Evolutionary conservation across 306 rosid species (phyloP), one percentile per base, ranked within the genome.

Genomic region (Sicyos baderoa): DNA sequence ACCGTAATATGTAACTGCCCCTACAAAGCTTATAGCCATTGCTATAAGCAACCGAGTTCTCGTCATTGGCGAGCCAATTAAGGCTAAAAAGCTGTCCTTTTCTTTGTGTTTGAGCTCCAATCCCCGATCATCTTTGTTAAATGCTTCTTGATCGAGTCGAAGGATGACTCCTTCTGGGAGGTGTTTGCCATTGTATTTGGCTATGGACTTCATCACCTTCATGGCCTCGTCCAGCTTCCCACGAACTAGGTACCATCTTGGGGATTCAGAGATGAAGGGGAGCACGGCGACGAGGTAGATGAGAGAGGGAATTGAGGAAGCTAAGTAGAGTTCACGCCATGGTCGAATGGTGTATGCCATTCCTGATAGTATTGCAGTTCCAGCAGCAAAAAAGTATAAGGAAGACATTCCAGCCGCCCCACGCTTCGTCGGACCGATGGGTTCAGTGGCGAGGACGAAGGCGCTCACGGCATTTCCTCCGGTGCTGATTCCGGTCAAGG

Each of bases 211-310:
- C 97, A 89, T 87, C 77, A 91, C 75, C 2, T 68, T 84, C 60
- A 23, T 85, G 61, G 97, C 97, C 8, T 91, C 90, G 0, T 21
- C 50, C 4, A 76, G 51, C 75, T 77, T 79, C 0, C 95, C 96
- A 0, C 85, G 80, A 47, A 91, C 88, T 0, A 89, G 91, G 78
- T 82, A 91, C 97, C 97, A 91, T 59, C 97, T 81, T 0, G 97
- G 97, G 5, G 97, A 91, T 70, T 91, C 96, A 0, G 91, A 79
- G 25, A 88, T 4, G 54, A 85, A 87, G 5, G 51, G 51, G 8
- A 88, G 74, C 73, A 84, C 76, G 0, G 50, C 12, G 71, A 87
- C 0, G 23, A 89, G 76, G 76, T 82, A 89, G 56, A 91, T 54
- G 21, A 91, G 51, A 37, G 97, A 90, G 27, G 2, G 97, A 91